phyloP scores from a whole-genome alignment of 106 monocot species.

The Iris macrosiphon region DNA sequence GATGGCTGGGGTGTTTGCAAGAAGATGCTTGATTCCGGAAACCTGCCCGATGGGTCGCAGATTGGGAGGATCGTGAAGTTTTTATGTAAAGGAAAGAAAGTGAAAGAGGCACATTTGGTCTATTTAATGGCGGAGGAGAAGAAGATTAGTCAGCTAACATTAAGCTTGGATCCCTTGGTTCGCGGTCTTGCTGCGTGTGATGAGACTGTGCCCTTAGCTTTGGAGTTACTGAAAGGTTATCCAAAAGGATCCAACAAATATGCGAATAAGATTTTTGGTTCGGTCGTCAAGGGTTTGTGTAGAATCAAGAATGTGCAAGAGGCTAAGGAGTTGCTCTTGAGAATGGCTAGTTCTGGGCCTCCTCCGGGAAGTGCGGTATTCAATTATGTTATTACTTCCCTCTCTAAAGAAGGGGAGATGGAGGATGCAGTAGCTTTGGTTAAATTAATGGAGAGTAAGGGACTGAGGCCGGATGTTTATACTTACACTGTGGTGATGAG shows the following conservation, averaged over 20 bases:
- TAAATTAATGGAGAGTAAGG: conserved; percentile 53
- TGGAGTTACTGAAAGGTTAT: conserved; percentile 63
- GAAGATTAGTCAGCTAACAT: conserved; percentile 12
- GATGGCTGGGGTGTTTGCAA: conserved; percentile 64
- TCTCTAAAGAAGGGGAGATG: conserved; percentile 70
- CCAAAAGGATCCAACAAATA: conserved; percentile 27
- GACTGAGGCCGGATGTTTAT: conserved; percentile 68
- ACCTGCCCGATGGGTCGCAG: conserved; percentile 58
- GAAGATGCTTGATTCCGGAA: conserved; percentile 66
- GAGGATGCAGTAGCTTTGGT: conserved; percentile 71
- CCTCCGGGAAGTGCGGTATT: conserved; percentile 58
- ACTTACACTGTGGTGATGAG: conserved; percentile 92
- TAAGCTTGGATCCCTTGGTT: conserved; percentile 40
- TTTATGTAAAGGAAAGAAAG: conserved; percentile 59
- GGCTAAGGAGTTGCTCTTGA: conserved; percentile 56
- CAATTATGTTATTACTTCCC: conserved; percentile 63
- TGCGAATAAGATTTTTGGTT: conserved; percentile 39
- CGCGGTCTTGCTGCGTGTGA: conserved; percentile 33
- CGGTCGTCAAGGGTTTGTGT: conserved; percentile 61
- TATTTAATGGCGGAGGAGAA: conserved; percentile 68
- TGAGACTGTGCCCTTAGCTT: conserved; percentile 42
- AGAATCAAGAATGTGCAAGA: conserved; percentile 43
- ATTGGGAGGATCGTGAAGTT: conserved; percentile 47
- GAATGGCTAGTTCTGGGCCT: conserved; percentile 64
- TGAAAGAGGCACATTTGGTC: conserved; percentile 60